Conservation (phyloP, 306 rosid genomes). For the Vicia villosa region DNA sequence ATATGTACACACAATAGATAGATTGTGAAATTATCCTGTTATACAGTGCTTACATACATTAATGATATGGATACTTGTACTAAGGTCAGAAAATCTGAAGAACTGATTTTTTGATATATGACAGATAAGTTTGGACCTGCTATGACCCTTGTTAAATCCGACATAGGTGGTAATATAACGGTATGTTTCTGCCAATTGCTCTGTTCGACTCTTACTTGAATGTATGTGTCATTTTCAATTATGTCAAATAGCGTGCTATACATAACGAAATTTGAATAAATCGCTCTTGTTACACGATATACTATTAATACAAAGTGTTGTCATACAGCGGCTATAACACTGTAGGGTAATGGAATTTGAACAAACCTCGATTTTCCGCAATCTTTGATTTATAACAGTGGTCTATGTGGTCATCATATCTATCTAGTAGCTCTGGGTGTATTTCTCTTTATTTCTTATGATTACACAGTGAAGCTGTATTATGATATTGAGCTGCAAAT, state of each 20-base stretch:
- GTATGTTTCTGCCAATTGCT: conserved; percentile 42
- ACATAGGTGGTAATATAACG: conserved; percentile 83
- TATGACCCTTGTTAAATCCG: conserved; percentile 82
- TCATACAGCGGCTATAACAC: not conserved
- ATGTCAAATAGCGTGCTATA: not conserved
- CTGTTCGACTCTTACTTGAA: not conserved
- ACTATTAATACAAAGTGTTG: not conserved
- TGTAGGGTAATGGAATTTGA: not conserved
- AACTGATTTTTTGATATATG: conserved; percentile 34
- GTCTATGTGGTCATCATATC: conserved; percentile 7
- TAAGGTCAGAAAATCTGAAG: conserved; percentile 9
- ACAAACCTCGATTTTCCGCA: too few relatives aligned
- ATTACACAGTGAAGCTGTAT: conserved; percentile 5
- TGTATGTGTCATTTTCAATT: conserved; percentile 16
- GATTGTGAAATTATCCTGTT: not conserved
- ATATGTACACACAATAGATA: conserved; percentile 8
- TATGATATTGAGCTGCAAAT: not conserved
- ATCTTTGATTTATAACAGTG: too few relatives aligned
- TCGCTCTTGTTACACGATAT: not conserved
- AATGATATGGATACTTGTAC: not conserved
- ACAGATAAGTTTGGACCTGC: conserved; percentile 98
- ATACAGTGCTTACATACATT: not conserved
- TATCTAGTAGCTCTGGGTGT: conserved; percentile 19
- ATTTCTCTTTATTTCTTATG: not conserved
- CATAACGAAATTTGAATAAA: not conserved